These are phyloP conservation scores for Symmetrospora coprosmae DNA, from an alignment of 768 basidiomycete genomes.

Conservation along the genomic window DNA sequence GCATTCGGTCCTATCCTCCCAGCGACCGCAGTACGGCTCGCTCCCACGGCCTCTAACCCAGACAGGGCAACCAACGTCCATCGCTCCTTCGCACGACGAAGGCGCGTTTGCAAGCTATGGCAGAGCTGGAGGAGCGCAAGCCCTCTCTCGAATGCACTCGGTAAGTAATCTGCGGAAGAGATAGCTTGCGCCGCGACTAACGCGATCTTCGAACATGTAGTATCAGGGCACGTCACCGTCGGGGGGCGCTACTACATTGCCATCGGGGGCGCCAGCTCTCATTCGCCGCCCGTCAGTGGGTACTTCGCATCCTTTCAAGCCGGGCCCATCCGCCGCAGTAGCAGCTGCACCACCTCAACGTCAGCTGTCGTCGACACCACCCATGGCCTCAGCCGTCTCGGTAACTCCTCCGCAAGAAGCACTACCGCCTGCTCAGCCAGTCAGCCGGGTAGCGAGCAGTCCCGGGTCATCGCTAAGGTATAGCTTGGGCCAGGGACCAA, in stretches of 20 bases:
- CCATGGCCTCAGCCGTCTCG: neutral
- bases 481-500: too few relatives aligned
- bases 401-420: neutral
- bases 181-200: neutral
- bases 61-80: too few relatives aligned
- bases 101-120: slow-evolving; percentile 6
- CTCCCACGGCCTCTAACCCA: slow-evolving; percentile 20
- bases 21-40: slow-evolving; percentile 18
- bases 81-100: neutral
- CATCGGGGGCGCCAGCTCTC: neutral
- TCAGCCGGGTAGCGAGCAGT: neutral
- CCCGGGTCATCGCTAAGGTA: too few relatives aligned
- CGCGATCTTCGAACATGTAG: neutral
- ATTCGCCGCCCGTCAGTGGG: slow-evolving; percentile 6
- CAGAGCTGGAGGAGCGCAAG: neutral
- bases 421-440: neutral
- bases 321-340: neutral
- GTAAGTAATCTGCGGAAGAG: neutral
- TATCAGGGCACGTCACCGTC: too few relatives aligned
- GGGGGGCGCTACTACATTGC: neutral
- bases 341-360: neutral
- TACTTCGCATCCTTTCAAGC: slow-evolving; percentile 19
- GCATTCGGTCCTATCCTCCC: neutral
- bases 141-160: slow-evolving; percentile 3
- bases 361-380: neutral